Conservation (phyloP, 495 filamentous ascomycete species). For the Annulohypoxylon nitens region DNA sequence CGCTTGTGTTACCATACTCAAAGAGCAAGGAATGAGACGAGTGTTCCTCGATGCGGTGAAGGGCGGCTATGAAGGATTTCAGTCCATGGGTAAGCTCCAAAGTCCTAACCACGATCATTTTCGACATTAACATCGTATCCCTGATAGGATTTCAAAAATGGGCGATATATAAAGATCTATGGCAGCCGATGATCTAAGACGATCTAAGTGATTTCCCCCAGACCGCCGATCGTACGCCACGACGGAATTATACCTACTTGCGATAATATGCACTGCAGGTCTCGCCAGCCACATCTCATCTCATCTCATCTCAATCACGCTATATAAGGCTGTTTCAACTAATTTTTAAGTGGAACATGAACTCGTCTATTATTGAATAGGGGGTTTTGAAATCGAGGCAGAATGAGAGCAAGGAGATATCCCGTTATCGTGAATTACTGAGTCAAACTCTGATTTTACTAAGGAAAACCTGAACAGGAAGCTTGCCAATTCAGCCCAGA, state of each 20-base stretch:
- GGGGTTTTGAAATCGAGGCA: conserved; percentile 19
- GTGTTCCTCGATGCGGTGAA: conserved; percentile 62
- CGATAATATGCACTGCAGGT: background rate
- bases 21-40: conserved; percentile 56
- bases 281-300: conserved; percentile 6
- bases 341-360: conserved; percentile 8
- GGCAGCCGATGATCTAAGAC: conserved; percentile 53
- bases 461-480: conserved; percentile 9
- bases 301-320: conserved; percentile 7
- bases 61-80: conserved; percentile 60
- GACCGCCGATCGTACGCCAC: conserved; percentile 16
- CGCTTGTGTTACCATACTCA: conserved; percentile 56
- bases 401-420: conserved; percentile 17
- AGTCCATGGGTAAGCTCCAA: conserved; percentile 58
- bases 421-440: conserved; percentile 8
- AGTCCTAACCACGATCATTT: background rate
- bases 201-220: background rate
- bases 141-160: conserved; percentile 62
- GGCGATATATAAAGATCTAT: conserved; percentile 63
- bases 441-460: conserved; percentile 19
- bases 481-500: conserved; percentile 10
- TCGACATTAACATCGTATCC: conserved; percentile 17
- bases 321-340: conserved; percentile 23
- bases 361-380: conserved; percentile 5
- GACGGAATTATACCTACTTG: conserved; percentile 14